phyloP scores from a whole-genome alignment of 345 rosid genomes.

The Eucalyptus cloeziana region DNA sequence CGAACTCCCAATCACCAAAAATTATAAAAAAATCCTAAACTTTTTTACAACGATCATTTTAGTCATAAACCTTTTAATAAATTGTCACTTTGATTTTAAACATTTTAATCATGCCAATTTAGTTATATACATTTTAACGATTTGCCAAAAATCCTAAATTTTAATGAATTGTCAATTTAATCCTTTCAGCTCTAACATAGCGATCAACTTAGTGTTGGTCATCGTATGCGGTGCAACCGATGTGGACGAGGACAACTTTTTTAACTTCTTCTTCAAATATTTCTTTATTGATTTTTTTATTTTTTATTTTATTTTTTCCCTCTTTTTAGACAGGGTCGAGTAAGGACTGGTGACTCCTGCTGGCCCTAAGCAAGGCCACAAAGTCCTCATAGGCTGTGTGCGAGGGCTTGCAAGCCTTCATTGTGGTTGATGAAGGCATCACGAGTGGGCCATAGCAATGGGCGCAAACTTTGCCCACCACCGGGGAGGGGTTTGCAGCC shows the following conservation, averaged over 20 bases:
- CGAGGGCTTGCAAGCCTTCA: not conserved
- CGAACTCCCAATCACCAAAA: not conserved
- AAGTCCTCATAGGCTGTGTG: not conserved
- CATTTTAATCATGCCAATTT: not conserved
- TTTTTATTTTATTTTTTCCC: not conserved
- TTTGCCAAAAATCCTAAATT: not conserved
- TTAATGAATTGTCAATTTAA: no score
- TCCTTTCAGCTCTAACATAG: rapidly evolving
- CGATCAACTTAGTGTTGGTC: not conserved
- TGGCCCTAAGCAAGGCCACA: not conserved
- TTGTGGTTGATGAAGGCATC: rapidly evolving
- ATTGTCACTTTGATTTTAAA: no score
- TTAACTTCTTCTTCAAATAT: no score
- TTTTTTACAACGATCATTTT: no score
- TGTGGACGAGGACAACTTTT: no score
- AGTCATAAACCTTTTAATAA: not conserved
- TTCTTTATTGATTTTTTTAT: no score
- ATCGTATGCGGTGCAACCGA: rapidly evolving
- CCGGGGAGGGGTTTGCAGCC: rapidly evolving
- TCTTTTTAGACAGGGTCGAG: rapidly evolving
- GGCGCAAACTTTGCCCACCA: not conserved
- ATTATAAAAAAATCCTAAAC: no score
- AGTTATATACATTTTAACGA: not conserved
- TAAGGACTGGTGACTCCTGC: not conserved
- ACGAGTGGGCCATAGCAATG: not conserved